Base-by-base conservation (phyloP, 2,329 filamentous ascomycete genomes). In the Monosporascus sp. region DNA sequence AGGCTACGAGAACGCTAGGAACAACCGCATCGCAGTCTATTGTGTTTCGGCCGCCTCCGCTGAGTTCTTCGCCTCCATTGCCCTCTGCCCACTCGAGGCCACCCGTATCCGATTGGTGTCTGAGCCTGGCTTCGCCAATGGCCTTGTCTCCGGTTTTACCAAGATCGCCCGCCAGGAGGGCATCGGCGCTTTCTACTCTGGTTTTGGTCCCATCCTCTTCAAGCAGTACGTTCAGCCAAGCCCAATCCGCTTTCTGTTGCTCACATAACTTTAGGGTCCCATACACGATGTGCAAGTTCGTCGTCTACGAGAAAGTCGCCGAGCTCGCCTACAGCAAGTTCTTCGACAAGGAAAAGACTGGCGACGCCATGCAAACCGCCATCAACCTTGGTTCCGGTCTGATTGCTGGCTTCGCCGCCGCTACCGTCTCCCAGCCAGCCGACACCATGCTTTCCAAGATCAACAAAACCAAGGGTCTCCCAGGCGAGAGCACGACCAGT, bases 401-500 rank as follows among this genome's bases (percentile, higher is more conserved):
- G 63, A 79, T 88, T 62, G 86, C 86, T 65, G 86, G 86, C 84
- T 87, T 89, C 74, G 86, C 86, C 63, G 86, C 86, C 62, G 86
- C 86, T 67, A 69, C 89, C 65, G 79, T 90, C 69, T 89, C 86
- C 58, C 86, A 90, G 74, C 86, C 86, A 63, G 86, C 86, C 69
- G 86, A 90, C 72, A 89, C 86, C 64, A 90, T 90, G 86, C 82
- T 90, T 61, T 85, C 81, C 74, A 89, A 89, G 82, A 89, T 89
- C 79, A 89, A 89, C 84, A 89, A 89, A 83, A 86, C 83, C 72
- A 83, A 85, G 64, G 86, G 85, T 74, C 74, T 81, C 51, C 86
- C 86, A 53, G 86, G 86, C 75, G 85, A 90, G 77, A 79, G 86
- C 65, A 89, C 84, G 64, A 81, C 80, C 67, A 80, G 75, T 72